These are phyloP conservation scores for Paraurostyla sp. DNA, from an alignment of 73 alveolate species.

Conservation along the genomic window DNA sequence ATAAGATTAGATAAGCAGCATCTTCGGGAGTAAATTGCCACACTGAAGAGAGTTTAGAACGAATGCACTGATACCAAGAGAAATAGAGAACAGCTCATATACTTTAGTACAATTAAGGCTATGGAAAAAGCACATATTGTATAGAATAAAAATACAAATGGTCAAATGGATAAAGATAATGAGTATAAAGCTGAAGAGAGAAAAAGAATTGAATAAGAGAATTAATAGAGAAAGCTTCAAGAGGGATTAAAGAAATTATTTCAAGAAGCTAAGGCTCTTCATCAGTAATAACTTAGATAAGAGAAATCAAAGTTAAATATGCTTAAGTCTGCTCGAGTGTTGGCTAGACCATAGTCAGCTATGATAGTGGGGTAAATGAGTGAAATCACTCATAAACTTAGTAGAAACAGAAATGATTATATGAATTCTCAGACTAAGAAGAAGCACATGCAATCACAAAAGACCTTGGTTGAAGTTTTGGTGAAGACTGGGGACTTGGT, in stretches of 20 bases:
- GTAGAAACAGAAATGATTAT: background rate
- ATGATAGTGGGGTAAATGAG: background rate
- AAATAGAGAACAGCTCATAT: too few species aligned
- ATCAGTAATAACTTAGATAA: background rate
- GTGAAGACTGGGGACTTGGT: constrained; percentile 36
- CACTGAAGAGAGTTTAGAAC: background rate
- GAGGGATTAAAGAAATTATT: background rate
- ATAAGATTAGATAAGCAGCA: constrained; percentile 5
- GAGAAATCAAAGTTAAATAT: background rate
- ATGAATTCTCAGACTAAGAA: background rate
- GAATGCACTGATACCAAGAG: too few species aligned
- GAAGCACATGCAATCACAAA: background rate
- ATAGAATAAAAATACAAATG: too few species aligned
- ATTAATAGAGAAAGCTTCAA: background rate
- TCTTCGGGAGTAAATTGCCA: background rate
- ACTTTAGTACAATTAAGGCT: too few species aligned
- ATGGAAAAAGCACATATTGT: too few species aligned
- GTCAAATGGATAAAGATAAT: too few species aligned
- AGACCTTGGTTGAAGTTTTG: background rate
- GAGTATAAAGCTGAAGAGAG: background rate
- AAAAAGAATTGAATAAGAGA: background rate
- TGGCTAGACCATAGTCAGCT: background rate
- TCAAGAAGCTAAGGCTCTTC: constrained; percentile 12
- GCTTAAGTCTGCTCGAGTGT: background rate
- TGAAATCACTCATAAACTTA: background rate